Evolutionary conservation across 2,329 filamentous ascomycete genomes (phyloP).

Genomic region (Aspergillus carbonarius): DNA sequence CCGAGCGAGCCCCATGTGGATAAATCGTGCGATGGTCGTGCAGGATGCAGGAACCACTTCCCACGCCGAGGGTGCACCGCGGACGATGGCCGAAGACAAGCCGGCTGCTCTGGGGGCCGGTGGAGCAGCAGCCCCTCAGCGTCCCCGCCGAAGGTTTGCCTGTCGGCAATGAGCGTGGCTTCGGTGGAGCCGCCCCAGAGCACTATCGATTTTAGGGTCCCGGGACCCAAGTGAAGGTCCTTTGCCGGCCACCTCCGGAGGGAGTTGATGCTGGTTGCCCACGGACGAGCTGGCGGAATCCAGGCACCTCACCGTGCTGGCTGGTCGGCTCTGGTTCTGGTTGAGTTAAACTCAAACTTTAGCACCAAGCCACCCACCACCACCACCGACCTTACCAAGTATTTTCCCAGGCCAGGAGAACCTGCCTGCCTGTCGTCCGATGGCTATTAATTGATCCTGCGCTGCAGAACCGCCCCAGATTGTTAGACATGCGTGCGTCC

Average conservation of each 20-base stretch:
- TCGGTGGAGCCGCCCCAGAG: not conserved
- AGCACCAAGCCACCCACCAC: not conserved
- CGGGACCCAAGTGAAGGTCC: not conserved
- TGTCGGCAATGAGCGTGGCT: not conserved
- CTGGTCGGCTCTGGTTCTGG: not conserved
- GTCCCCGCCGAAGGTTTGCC: not conserved
- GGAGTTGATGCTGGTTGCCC: no score
- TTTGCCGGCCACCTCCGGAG: not conserved
- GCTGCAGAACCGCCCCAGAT: not conserved
- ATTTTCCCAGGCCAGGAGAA: not conserved
- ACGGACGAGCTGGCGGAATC: no score
- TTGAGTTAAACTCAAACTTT: not conserved
- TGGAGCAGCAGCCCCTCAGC: not conserved
- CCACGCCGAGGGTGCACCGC: not conserved
- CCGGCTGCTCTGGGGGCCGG: no score
- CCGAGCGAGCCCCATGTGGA: not conserved
- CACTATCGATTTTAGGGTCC: not conserved
- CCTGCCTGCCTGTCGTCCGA: not conserved
- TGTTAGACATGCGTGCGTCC: not conserved
- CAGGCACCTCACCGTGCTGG: no score
- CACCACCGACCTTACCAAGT: not conserved
- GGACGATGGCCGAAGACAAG: not conserved
- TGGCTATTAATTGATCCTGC: not conserved
- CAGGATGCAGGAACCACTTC: not conserved
- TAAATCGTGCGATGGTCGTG: not conserved